A percentile compares a stretch with the other conserved stretches of the same genome.
Conservation (phyloP, 2,329 filamentous ascomycete species). For the Fusarium sp. region DNA sequence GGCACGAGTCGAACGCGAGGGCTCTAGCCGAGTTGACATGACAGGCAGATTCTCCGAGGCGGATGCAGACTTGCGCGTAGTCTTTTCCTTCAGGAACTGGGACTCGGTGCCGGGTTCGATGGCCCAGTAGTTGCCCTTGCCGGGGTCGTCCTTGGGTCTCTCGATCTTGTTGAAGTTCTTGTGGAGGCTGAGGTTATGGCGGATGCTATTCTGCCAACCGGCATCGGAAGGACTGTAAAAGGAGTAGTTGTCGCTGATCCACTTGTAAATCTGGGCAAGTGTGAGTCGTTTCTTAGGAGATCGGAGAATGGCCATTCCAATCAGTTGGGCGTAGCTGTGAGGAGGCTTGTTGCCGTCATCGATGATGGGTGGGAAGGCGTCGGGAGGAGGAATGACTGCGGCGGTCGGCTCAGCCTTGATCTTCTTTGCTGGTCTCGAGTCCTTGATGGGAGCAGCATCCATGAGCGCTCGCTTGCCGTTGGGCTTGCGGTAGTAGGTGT, state of each 20-base stretch:
- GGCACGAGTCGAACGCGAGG: constrained; percentile 56
- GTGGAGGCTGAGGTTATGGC: constrained; percentile 96
- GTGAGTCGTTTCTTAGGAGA: constrained; percentile 87
- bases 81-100: constrained; percentile 90
- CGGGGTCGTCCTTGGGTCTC: constrained; percentile 94
- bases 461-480: constrained; percentile 72
- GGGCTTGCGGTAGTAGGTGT: constrained; percentile 65
- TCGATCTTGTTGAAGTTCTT: constrained; percentile 97
- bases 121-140: constrained; percentile 97
- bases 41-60: constrained; percentile 69
- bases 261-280: constrained; percentile 96
- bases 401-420: constrained; percentile 64
- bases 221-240: constrained; percentile 88
- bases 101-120: constrained; percentile 91
- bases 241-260: constrained; percentile 95
- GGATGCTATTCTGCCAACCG: constrained; percentile 99
- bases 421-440: constrained; percentile 76
- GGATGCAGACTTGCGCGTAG: constrained; percentile 67
- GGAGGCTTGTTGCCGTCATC: constrained; percentile 91
- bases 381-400: constrained; percentile 69
- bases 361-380: constrained; percentile 82
- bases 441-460: constrained; percentile 79
- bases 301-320: constrained; percentile 95
- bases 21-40: constrained; percentile 68
- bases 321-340: constrained; percentile 94